Conservation (phyloP, 129 eudicot species). For the Artemisia argyi region DNA sequence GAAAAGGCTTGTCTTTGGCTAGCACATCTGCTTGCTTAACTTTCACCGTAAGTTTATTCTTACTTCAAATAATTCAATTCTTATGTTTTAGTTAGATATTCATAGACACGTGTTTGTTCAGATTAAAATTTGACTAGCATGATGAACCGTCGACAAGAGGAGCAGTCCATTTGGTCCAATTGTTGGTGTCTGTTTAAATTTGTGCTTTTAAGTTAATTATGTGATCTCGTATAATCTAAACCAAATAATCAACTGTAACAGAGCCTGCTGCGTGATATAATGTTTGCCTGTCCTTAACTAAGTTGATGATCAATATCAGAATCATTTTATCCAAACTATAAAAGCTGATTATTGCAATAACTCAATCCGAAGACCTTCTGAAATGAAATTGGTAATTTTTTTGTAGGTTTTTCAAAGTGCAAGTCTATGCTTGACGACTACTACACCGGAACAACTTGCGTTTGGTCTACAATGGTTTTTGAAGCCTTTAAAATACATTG, state of each 20-base stretch:
- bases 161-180: not conserved
- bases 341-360: no score
- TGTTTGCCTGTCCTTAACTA: no score
- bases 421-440: constrained; percentile 83
- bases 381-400: not conserved
- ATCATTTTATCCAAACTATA: no score
- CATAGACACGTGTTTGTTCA: not conserved
- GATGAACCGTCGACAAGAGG: no score
- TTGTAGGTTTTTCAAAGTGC: constrained; percentile 91
- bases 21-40: constrained; percentile 91
- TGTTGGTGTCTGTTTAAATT: not conserved
- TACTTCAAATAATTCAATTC: not conserved
- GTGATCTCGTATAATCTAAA: no score
- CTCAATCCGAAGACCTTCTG: no score
- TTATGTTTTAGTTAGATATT: not conserved
- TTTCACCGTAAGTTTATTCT: constrained; percentile 59
- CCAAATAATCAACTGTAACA: no score
- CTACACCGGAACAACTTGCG: constrained; percentile 91
- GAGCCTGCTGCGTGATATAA: no score
- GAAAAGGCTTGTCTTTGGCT: constrained; percentile 78
- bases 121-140: not conserved
- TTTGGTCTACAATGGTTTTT: constrained; percentile 84
- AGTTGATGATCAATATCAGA: no score
- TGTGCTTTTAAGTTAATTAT: no score
- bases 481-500: constrained; percentile 65